Base-by-base conservation (phyloP, 257 asterid species). In the Primulina tabacum region DNA sequence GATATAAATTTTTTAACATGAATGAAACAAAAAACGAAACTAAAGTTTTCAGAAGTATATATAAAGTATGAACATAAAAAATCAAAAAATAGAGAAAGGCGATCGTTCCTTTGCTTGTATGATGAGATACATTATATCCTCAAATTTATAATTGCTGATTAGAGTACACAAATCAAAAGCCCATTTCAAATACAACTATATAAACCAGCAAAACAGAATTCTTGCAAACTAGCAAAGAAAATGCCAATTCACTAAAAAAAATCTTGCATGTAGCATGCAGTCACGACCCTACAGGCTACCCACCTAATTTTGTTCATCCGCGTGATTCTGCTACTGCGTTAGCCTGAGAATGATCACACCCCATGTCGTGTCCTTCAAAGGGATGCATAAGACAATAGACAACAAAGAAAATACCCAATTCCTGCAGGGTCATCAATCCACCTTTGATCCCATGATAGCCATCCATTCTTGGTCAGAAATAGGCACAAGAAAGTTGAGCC, bases 311-410 rank as follows among this genome's bases (percentile, higher is more conserved):
- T 77, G 72, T 72, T 69, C 56, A 68, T 58, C 77, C 57, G n/a
- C 79, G 79, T 82, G 77, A 28, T 70, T 70, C 82, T 34, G 60
- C 69, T 77, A 29, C 77, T 70, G 68, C 60, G 73, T 47, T 43
- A 68, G 72, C 69, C 55, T 68, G 57, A 65, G 29, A 64, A 71
- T 64, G 26, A 59, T 64, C 75, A 9, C 53, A 52, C 68, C 72
- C 64, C 66, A 40, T 30, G 60, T 18, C 34, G 34, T 11, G 28
- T 30, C 64, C 76, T 26, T 50, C 34, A 33, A 33, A 20, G 28
- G 21, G 30, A 61, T 56, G 52, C 66, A 71, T 20, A 24, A 62
- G 32, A 64, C n/a, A 20, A 35, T 6, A 61, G 62, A 14, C 72
- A 70, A 52, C 62, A 74, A 21, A 72, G 56, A 68, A 69, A 65